Base-by-base conservation (phyloP, 83 land plant genomes). In the Diphasiastrum complanatum region DNA sequence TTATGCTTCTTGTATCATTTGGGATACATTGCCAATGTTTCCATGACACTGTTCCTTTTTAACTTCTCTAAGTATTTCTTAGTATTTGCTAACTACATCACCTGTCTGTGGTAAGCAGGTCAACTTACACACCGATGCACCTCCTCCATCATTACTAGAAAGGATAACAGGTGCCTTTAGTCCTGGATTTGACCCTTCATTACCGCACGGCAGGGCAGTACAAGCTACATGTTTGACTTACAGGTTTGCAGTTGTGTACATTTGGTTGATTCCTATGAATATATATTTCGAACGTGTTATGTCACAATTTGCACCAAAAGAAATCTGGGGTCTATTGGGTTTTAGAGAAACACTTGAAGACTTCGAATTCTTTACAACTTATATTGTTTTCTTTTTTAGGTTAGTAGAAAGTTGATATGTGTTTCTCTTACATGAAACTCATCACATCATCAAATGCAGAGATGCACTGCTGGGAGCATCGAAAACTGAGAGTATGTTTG, bases 91-190 rank as follows among this genome's bases (percentile, higher is more conserved):
- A n/a, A n/a, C n/a, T n/a, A n/a, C n/a, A n/a, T n/a, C n/a, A n/a
- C n/a, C n/a, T n/a, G n/a, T n/a, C n/a, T n/a, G n/a, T n/a, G n/a
- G n/a, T n/a, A n/a, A n/a, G 34, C 49, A 68, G 75, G 64, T 72
- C 61, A 89, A 84, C 68, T 82, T 89, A 19, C 95, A 89, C 41
- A 58, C 83, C 0, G 89, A 85, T 51, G 46, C 66, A 20, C 82
- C 82, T 46, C 34, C 71, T 3, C 48, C 68, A 25, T 45, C 75
- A 14, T 16, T 60, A 2, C 40, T 66, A 27, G 75, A 69, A 24
- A 67, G 58, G 22, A 35, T 47, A 10, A 32, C 71, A 14, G 75
- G 75, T 27, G 38, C 65, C 24, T 72, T 66, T 72, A 58, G 75
- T 43, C 75, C 75, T 26, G 75, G 75, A 27, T 65, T 65, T 50